Percentiles rank a stretch among this genome's conserved stretches.
phyloP scores from a whole-genome alignment of 306 rosid species.

The Cicer chorassanicum region DNA sequence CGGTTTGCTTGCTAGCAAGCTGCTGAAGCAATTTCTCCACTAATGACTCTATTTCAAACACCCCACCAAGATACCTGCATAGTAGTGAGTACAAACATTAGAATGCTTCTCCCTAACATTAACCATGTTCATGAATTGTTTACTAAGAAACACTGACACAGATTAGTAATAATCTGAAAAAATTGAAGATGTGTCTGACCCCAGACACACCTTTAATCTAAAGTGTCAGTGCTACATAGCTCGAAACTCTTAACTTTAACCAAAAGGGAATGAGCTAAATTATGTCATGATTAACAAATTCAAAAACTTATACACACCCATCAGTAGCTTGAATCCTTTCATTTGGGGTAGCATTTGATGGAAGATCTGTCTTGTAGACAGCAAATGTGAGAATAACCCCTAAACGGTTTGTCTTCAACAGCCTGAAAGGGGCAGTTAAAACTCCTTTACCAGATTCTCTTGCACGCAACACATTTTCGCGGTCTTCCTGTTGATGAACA shows the following conservation, averaged over 20 bases:
- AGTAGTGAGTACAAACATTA: conserved; percentile 25
- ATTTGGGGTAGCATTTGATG: conserved; percentile 85
- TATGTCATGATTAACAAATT: conserved; percentile 19
- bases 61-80: conserved; percentile 95
- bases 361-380: conserved; percentile 86
- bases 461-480: conserved; percentile 82
- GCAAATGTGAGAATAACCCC: conserved; percentile 98
- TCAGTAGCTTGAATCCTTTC: conserved; percentile 92
- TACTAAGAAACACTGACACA: not conserved
- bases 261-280: conserved; percentile 13
- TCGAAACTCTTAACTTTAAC: too few species aligned
- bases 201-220: too few species aligned
- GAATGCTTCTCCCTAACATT: not conserved
- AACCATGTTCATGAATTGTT: not conserved
- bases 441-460: conserved; percentile 96
- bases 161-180: too few species aligned
- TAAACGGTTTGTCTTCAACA: conserved; percentile 84
- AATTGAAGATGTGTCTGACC: too few species aligned
- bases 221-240: too few species aligned
- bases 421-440: conserved; percentile 87
- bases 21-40: conserved; percentile 97
- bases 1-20: conserved; percentile 96
- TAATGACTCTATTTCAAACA: conserved; percentile 89
- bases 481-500: conserved; percentile 79
- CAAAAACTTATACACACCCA: conserved; percentile 63